Evolutionary conservation across 305 asterid species (phyloP).

Genomic region (Coffea humblotiana): DNA sequence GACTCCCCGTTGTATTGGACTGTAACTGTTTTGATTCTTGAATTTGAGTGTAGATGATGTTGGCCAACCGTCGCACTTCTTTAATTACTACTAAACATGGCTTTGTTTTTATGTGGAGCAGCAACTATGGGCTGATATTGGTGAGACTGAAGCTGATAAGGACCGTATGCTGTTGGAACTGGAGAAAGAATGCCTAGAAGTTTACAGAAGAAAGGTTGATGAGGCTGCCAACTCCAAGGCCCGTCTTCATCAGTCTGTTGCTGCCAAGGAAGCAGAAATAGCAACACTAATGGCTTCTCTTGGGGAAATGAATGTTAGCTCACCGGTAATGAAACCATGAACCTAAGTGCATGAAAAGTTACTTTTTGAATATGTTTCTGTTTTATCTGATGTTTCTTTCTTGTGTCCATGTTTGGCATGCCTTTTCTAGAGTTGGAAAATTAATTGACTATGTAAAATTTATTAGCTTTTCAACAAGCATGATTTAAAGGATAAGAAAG

Average conservation of each 20-base stretch:
- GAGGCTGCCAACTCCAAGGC: slow-evolving; percentile 77
- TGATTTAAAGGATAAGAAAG: background rate
- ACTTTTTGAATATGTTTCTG: background rate
- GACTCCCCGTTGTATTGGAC: background rate
- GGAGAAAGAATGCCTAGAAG: slow-evolving; percentile 80
- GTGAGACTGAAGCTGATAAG: slow-evolving; percentile 81
- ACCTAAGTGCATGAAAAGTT: slow-evolving; percentile 6
- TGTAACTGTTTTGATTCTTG: slow-evolving; percentile 10
- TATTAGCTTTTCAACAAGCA: background rate
- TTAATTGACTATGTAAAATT: background rate
- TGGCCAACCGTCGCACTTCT: background rate
- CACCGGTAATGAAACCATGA: slow-evolving; percentile 45
- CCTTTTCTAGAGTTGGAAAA: background rate
- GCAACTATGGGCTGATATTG: slow-evolving; percentile 92
- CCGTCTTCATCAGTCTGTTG: slow-evolving; percentile 77
- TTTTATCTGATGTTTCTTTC: background rate
- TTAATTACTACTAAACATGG: background rate
- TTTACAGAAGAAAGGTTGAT: slow-evolving; percentile 81
- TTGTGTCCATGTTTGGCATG: background rate
- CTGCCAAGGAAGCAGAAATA: slow-evolving; percentile 90
- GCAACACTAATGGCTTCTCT: slow-evolving; percentile 84
- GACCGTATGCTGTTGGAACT: slow-evolving; percentile 74
- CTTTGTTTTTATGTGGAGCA: slow-evolving; percentile 34
- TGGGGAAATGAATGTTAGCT: slow-evolving; percentile 57
- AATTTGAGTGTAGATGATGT: background rate